phyloP scores from a whole-genome alignment of 1,139 yeast species.

The Yamadazyma membranifaciens region DNA sequence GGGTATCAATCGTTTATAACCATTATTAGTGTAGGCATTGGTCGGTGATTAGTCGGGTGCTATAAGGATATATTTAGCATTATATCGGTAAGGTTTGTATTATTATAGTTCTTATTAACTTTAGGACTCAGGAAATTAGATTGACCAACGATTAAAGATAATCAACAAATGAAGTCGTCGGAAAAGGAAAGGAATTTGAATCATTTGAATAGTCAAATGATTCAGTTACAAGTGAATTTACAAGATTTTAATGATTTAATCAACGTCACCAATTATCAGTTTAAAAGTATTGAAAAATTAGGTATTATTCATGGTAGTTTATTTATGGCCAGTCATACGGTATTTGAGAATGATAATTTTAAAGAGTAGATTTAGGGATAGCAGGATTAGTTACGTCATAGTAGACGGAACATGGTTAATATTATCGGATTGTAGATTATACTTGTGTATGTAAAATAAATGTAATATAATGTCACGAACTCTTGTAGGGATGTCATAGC shows the following conservation, averaged over 20 bases:
- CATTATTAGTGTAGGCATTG: too few species aligned
- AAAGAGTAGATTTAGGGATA: constrained; percentile 5
- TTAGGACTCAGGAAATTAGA: not conserved
- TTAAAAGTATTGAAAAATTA: constrained; percentile 51
- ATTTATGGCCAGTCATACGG: constrained; percentile 63
- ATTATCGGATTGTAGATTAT: too few species aligned
- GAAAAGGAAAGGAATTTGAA: constrained; percentile 49
- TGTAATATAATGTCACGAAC: too few species aligned
- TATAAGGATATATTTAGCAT: too few species aligned
- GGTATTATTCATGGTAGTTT: constrained; percentile 64
- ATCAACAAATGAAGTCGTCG: constrained; percentile 2
- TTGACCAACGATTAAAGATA: not conserved
- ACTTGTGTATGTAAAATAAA: too few species aligned
- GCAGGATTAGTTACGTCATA: too few species aligned
- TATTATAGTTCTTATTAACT: too few species aligned
- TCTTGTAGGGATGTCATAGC: too few species aligned
- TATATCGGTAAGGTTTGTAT: not conserved
- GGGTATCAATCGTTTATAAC: too few species aligned
- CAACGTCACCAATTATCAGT: constrained; percentile 55
- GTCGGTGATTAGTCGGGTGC: too few species aligned
- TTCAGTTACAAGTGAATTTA: constrained; percentile 59
- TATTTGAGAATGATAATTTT: constrained; percentile 52
- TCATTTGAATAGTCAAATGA: constrained; percentile 61
- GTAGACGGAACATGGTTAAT: too few species aligned
- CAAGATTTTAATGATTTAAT: constrained; percentile 56